Conservation (phyloP, 306 rosid species). For the Sechiopsis laciniata region DNA sequence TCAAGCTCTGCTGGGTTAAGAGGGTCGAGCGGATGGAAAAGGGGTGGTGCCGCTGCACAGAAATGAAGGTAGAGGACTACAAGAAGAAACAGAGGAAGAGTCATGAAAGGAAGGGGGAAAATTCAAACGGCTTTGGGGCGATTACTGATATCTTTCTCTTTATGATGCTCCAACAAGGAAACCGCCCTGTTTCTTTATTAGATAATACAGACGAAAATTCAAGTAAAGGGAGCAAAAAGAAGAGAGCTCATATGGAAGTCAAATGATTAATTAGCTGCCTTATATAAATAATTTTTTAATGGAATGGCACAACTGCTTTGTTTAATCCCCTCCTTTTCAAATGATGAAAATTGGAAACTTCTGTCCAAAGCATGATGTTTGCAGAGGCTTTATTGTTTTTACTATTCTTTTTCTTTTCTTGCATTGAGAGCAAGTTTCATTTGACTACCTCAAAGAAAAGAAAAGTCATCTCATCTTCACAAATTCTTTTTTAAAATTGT, state of each 20-base stretch:
- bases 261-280: too few species aligned
- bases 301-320: not conserved
- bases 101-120: conserved; percentile 31
- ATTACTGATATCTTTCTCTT: not conserved
- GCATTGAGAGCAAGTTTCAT: conserved; percentile 20
- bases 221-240: not conserved
- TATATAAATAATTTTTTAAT: not conserved
- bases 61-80: conserved; percentile 31
- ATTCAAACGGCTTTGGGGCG: not conserved
- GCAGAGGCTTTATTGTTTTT: conserved; percentile 1
- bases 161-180: not conserved
- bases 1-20: conserved; percentile 54
- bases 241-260: not conserved
- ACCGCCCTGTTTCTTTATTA: not conserved
- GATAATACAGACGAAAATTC: not conserved
- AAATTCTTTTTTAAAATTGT: not conserved
- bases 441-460: not conserved
- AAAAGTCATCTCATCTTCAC: conserved; percentile 1
- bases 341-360: not conserved
- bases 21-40: conserved; percentile 75
- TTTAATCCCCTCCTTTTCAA: not conserved
- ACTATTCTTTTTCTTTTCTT: conserved; percentile 36
- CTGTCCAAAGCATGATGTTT: not conserved
- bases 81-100: conserved; percentile 28
- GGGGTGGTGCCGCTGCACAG: conserved; percentile 21